Base-by-base conservation (phyloP, 176 grass and related monocot species). In the Oryza nivara region DNA sequence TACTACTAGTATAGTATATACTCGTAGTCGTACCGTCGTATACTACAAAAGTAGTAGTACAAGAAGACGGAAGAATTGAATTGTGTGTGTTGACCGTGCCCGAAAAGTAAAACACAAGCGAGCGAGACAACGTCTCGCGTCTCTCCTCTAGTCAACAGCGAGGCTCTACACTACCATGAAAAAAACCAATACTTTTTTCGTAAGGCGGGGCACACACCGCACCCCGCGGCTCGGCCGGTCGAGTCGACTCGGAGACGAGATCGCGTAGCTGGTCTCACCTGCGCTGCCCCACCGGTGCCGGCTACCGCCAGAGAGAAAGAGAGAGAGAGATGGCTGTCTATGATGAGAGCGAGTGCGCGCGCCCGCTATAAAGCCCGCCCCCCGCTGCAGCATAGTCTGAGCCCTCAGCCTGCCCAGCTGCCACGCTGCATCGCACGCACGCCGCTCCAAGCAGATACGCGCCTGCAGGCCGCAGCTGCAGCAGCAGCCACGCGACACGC, bases 71-170 rank as follows among this genome's bases (percentile, higher is more conserved):
- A 12, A 1, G 65, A 15, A 78, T 78, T 79, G 65, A 15, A 78
- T 78, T 79, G 81, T 36, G 65, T 36, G 65, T 69, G 43, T 68
- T 80, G 78, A 69, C 78, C 6, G 10, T 11, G 6, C 19, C 15
- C 63, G 5, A 61, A 30, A 81, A 46, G 80, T 78, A 73, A 65
- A 79, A 16, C 34, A 19, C 4, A 34, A 76, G 73, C 54, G 5
- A 58, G 13, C 51, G 51, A 17, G 51, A 56, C 17, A 6, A 58
- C 54, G 54, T 58, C 54, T 58, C 54, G 54, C 17, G 54, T 20
- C 13, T 58, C 54, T 58, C 54, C 54, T 58, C 54, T 20, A 14
- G 75, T 84, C 81, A 84, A 47, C 75, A 74, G 75, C 60, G 46
- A 78, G 49, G 0, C 46, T 46, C 49, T 52, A 73, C 66, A 9